Percentiles rank a stretch among this genome's conserved stretches.
Conservation (phyloP, 2,329 filamentous ascomycete genomes). For the Aspergillus japonicus region DNA sequence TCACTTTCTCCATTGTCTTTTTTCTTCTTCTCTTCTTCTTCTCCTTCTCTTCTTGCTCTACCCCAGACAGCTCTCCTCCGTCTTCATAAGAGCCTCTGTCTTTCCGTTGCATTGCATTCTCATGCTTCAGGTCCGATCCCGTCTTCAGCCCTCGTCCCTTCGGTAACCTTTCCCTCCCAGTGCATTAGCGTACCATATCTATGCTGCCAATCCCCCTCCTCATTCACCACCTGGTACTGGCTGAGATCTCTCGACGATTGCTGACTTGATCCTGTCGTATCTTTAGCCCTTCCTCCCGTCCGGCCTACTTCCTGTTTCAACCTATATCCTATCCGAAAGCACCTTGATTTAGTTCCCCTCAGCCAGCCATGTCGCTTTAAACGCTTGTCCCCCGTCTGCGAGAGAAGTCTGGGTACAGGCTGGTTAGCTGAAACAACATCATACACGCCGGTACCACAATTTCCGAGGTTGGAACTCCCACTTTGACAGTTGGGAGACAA, state of each 20-base stretch:
- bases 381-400: conserved; percentile 14
- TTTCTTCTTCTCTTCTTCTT: conserved; percentile 24
- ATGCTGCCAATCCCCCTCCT: conserved; percentile 10
- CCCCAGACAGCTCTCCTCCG: conserved; percentile 11
- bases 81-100: conserved; percentile 21
- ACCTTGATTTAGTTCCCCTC: conserved; percentile 6
- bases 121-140: conserved; percentile 21
- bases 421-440: conserved; percentile 22
- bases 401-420: conserved; percentile 19
- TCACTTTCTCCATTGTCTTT: conserved; percentile 36
- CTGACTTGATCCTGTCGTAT: conserved; percentile 13
- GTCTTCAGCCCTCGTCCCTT: conserved; percentile 14
- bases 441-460: conserved; percentile 15
- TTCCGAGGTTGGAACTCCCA: conserved; percentile 13
- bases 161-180: conserved; percentile 22
- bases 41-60: conserved; percentile 18
- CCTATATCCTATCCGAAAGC: conserved; percentile 12
- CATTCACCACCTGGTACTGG: conserved; percentile 4
- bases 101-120: conserved; percentile 18
- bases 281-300: conserved; percentile 15
- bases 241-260: conserved; percentile 8
- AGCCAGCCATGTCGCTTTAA: conserved; percentile 33
- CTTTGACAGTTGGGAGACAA: conserved; percentile 9
- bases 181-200: conserved; percentile 21
- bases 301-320: conserved; percentile 11